These are phyloP conservation scores for Chenopodium suecicum DNA, from an alignment of 148 eudicot genomes.

Conservation along the genomic window DNA sequence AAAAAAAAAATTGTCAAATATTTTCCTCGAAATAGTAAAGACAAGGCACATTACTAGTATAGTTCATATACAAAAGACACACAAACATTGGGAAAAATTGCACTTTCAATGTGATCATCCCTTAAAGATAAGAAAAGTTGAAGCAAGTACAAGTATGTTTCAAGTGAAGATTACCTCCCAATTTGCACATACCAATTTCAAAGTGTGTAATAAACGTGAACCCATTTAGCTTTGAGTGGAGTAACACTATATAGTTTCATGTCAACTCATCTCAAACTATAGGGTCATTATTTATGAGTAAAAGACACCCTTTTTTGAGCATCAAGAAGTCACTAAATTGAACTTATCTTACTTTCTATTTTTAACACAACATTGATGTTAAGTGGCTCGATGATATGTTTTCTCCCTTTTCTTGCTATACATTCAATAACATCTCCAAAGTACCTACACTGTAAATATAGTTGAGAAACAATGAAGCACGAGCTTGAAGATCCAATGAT, in stretches of 20 bases:
- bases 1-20: neutral
- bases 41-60: neutral
- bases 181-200: neutral
- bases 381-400: neutral
- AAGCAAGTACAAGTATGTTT: neutral
- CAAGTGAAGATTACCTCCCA: neutral
- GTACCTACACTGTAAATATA: no score
- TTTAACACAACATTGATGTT: neutral
- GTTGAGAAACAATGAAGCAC: neutral
- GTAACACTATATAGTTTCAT: neutral
- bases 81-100: neutral
- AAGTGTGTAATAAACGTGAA: neutral
- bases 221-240: slow-evolving; percentile 9
- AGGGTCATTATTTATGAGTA: neutral
- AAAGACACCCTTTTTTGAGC: neutral
- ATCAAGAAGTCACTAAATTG: neutral
- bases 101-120: neutral
- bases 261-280: slow-evolving; percentile 11
- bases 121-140: neutral
- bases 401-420: neutral
- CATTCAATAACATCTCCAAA: neutral
- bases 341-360: neutral
- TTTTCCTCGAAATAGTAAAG: neutral
- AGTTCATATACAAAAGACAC: neutral
- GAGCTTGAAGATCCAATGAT: neutral